Base-by-base conservation (phyloP, 2,329 filamentous ascomycete species). In the Colletotrichum melonis region DNA sequence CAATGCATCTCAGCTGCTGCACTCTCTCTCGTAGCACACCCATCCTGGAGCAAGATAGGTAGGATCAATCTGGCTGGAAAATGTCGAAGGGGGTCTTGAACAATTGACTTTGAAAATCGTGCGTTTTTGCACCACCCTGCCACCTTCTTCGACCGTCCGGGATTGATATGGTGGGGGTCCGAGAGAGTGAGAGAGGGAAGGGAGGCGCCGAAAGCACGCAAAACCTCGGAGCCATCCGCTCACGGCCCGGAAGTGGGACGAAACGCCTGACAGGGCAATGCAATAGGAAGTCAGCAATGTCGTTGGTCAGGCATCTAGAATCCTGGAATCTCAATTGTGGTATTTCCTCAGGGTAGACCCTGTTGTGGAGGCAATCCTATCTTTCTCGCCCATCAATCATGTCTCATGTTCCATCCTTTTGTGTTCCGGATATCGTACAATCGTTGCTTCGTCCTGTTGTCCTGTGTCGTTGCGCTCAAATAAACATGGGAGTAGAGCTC, bases 371-470 rank as follows among this genome's bases (percentile, higher is more conserved):
- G 5, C 42, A 49, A n/a, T 49, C 19, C 42, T 49, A 22, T 22
- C 32, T 24, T n/a, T 22, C 12, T 12, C 4, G 52, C 35, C 63
- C 52, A 28, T 46, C 16, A 28, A 42, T 65, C 63, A 57, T 57
- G n/a, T 22, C 19, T 42, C 52, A 30, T 57, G 7, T 19, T 19
- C 52, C 52, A 4, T 38, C 16, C 54, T 8, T 22, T 49, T 49
- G 38, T 12, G 28, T 30, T 6, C 7, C 24, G 7, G 2, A 16
- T 46, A 65, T 73, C 55, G 56, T 73, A 73, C 70, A 70, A 5
- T 12, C 24, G 2, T 5, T 11, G 8, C 52, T n/a, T 22, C 26
- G 54, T 28, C 24, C 14, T 12, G 2, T 32, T 32, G 8, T 9
- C 30, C 30, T 32, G 30, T 32, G 30, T 32, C 30, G 30, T 32